Percentiles rank a stretch among this genome's conserved stretches.
Evolutionary conservation across 805 yeast genomes (phyloP).

Genomic region (Kurtzmaniella cleridarum): DNA sequence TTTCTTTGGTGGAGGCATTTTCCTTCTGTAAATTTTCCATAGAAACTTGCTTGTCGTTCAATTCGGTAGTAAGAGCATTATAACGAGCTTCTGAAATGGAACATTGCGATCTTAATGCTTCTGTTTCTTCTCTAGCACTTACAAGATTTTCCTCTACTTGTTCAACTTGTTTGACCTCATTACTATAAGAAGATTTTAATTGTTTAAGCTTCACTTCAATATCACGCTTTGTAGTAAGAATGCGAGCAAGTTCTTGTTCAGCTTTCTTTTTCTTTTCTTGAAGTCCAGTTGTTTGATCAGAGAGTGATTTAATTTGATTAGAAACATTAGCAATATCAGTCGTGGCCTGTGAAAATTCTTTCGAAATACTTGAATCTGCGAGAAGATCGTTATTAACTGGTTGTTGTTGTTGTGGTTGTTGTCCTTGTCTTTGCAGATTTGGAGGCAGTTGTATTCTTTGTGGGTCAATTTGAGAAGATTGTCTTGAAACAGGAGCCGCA

Average conservation of each 20-base stretch:
- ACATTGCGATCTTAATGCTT: constrained; percentile 63
- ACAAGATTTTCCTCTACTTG: constrained; percentile 60
- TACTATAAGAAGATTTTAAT: constrained; percentile 67
- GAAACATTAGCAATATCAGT: constrained; percentile 83
- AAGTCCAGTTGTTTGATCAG: constrained; percentile 65
- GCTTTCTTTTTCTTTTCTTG: constrained; percentile 70
- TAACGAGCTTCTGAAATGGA: constrained; percentile 74
- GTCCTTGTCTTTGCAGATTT: constrained; percentile 3
- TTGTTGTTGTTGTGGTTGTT: constrained; percentile 1
- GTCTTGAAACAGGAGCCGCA: constrained; percentile 11
- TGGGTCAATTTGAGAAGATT: constrained; percentile 9
- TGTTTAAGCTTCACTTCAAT: constrained; percentile 66
- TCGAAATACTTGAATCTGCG: constrained; percentile 52
- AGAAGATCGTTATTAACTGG: constrained; percentile 42
- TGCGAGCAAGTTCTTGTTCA: constrained; percentile 68
- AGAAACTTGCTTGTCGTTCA: constrained; percentile 53
- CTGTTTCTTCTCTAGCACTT: constrained; percentile 62
- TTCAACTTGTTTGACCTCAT: constrained; percentile 70
- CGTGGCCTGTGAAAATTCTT: constrained; percentile 70
- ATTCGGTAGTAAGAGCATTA: constrained; percentile 62
- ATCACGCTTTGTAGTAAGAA: constrained; percentile 60
- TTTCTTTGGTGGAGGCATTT: constrained; percentile 62
- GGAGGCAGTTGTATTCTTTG: constrained; percentile 5
- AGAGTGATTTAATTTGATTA: constrained; percentile 74
- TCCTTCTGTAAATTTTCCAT: constrained; percentile 66